A percentile compares a stretch with the other conserved stretches of the same genome.
These are phyloP conservation scores for Malassezia sympodialis DNA, from an alignment of 1,284 basidiomycete genomes.

Conservation along the genomic window DNA sequence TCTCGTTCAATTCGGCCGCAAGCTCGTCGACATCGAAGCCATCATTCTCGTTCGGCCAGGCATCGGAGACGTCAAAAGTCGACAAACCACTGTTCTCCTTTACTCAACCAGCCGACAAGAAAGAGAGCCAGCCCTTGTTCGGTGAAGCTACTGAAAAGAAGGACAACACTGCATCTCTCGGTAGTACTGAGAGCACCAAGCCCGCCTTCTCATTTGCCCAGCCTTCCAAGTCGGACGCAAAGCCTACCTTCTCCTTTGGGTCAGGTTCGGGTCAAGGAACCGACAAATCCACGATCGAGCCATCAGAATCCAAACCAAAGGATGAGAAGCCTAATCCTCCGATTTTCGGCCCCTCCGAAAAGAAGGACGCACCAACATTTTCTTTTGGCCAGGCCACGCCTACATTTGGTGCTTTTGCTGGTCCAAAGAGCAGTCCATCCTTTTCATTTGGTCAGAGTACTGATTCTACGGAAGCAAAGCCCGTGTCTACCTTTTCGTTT, in stretches of 20 bases:
- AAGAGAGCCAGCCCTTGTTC: background rate
- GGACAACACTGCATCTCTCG: background rate
- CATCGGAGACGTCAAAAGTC: background rate
- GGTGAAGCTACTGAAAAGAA: conserved; percentile 1
- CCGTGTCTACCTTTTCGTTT: background rate
- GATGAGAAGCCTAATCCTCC: background rate
- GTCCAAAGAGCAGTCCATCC: conserved; percentile 9
- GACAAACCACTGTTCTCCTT: conserved; percentile 12
- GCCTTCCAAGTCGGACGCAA: background rate
- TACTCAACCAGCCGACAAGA: background rate
- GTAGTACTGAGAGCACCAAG: background rate
- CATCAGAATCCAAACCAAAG: conserved; percentile 2
- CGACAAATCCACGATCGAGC: background rate
- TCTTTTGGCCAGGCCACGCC: conserved; percentile 4
- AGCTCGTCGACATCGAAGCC: background rate
- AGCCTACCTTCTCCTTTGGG: conserved; percentile 12
- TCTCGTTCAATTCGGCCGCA: background rate
- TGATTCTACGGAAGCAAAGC: background rate
- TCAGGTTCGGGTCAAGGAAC: background rate
- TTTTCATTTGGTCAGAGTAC: conserved; percentile 11
- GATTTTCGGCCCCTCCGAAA: background rate
- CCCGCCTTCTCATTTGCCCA: conserved; percentile 5
- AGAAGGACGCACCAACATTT: background rate
- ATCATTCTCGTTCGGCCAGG: background rate
- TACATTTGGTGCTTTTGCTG: conserved; percentile 16